Evolutionary conservation across 2,329 filamentous ascomycete species (phyloP), one percentile per base, ranked within the genome.

Genomic region (Thermothelomyces thermophilus): DNA sequence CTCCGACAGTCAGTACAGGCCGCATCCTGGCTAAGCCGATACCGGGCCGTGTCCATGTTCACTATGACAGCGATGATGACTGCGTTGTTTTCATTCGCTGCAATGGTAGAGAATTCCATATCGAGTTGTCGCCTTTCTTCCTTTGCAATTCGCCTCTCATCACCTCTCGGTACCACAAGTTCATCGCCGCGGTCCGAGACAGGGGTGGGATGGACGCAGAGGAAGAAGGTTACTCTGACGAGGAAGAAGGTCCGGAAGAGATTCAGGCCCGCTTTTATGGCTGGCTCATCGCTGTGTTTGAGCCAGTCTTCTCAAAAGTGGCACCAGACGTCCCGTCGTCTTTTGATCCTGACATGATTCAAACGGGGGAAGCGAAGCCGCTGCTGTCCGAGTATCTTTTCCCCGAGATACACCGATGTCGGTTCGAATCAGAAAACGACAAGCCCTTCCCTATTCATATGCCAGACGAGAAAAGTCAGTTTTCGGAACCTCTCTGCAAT

Each of bases 21-120:
- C 45, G 44, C 41, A 49, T 53, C 41, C 41, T 50, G 41, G 50
- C 46, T 11, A 53, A 41, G 36, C 33, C 42, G 13, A 33, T 53
- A 30, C 39, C 39, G 33, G 45, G 26, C 34, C 45, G 45, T 49
- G 13, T 46, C 37, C 28, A 45, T 41, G 34, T 48, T 17, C 45
- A 48, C 36, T 40, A 44, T 39, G 48, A 44, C 9, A 36, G 31
- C 24, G 39, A 39, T 24, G 48, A 54, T 37, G 51, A 54, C 43
- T 54, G 44, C 35, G 50, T 54, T 41, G 50, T 49, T 44, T 54
- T 44, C 30, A 54, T 54, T 45, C 51, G 51, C 48, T 54, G 51
- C 44, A 54, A 54, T 40, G 51, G 51, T 24, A 33, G 48, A 48
- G 48, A 47, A 35, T 51, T 54, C 22, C 44, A 48, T 13, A 48